Evolutionary conservation across 495 filamentous ascomycete genomes (phyloP).

Genomic region (Hyaloscypha hepaticicola): DNA sequence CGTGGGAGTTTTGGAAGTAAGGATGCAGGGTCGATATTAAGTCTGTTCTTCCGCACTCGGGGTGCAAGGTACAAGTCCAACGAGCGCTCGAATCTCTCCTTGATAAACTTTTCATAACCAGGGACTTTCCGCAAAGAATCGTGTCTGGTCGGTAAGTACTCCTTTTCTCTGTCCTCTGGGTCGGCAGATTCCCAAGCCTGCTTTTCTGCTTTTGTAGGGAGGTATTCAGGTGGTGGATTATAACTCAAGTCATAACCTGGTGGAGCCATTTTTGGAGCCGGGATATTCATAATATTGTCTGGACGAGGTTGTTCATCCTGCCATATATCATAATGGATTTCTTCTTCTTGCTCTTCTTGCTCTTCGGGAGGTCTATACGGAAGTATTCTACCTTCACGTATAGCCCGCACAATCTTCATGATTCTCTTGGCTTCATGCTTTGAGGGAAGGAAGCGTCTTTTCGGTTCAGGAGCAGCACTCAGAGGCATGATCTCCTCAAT

Average conservation of each 20-base stretch:
- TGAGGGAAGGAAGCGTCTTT: conserved; percentile 93
- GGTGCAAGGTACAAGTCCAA: conserved; percentile 95
- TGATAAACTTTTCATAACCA: conserved; percentile 86
- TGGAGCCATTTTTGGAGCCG: conserved; percentile 92
- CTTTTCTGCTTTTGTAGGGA: conserved; percentile 80
- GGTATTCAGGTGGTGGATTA: conserved; percentile 93
- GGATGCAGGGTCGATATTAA: conserved; percentile 95
- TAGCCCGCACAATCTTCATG: conserved; percentile 97
- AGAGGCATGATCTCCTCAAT: conserved; percentile 91
- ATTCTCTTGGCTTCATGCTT: conserved; percentile 96
- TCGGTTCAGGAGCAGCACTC: conserved; percentile 91
- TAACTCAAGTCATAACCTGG: conserved; percentile 95
- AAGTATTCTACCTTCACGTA: conserved; percentile 88
- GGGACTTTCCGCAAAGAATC: conserved; percentile 86
- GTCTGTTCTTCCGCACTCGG: conserved; percentile 83
- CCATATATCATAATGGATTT: conserved; percentile 84
- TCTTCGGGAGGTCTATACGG: conserved; percentile 84
- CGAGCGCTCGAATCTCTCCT: conserved; percentile 94
- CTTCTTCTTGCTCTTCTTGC: conserved; percentile 57
- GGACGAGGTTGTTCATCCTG: conserved; percentile 79
- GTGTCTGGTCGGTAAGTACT: conserved; percentile 80
- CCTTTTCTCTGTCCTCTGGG: conserved; percentile 85
- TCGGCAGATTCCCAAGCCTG: conserved; percentile 87
- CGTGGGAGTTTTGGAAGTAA: conserved; percentile 92
- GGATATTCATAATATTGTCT: conserved; percentile 91